A percentile compares a stretch with the other conserved stretches of the same genome.
Evolutionary conservation across 164 flowering plant species (phyloP).

Genomic region (Cinnamomum micranthum): DNA sequence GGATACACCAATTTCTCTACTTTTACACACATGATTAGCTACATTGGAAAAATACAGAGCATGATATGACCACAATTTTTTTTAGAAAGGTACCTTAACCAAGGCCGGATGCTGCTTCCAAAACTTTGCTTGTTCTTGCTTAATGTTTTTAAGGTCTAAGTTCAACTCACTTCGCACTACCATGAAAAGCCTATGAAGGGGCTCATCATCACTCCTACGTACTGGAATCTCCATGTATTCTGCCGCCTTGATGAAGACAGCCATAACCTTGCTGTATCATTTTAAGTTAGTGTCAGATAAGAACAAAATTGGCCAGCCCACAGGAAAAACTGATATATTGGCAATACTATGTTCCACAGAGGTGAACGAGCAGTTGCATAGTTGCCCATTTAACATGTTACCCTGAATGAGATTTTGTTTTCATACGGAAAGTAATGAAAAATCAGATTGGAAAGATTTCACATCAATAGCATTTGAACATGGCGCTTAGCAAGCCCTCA

Average conservation of each 20-base stretch:
- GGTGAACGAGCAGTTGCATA: not conserved
- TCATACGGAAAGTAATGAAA: too few species aligned
- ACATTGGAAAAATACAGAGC: not conserved
- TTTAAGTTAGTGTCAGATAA: constrained; percentile 6
- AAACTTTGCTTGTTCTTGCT: constrained; percentile 94
- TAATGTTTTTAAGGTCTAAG: constrained; percentile 83
- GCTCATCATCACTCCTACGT: constrained; percentile 82
- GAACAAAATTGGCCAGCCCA: not conserved
- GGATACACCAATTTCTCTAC: not conserved
- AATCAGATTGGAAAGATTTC: too few species aligned
- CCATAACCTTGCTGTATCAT: constrained; percentile 88
- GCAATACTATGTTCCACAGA: not conserved
- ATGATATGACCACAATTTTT: not conserved
- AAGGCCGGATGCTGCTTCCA: constrained; percentile 95
- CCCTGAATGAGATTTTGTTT: too few species aligned
- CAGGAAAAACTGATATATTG: not conserved
- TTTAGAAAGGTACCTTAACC: constrained; percentile 54
- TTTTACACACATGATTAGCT: too few species aligned
- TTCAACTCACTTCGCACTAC: constrained; percentile 88
- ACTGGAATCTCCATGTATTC: constrained; percentile 95
- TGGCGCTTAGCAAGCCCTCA: not conserved
- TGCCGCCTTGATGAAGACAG: constrained; percentile 89
- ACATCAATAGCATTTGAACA: too few species aligned
- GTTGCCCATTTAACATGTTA: too few species aligned
- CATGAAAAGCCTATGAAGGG: constrained; percentile 84